These are phyloP conservation scores for Austroboletus niveus DNA, from an alignment of 1,284 basidiomycete genomes.

Conservation along the genomic window DNA sequence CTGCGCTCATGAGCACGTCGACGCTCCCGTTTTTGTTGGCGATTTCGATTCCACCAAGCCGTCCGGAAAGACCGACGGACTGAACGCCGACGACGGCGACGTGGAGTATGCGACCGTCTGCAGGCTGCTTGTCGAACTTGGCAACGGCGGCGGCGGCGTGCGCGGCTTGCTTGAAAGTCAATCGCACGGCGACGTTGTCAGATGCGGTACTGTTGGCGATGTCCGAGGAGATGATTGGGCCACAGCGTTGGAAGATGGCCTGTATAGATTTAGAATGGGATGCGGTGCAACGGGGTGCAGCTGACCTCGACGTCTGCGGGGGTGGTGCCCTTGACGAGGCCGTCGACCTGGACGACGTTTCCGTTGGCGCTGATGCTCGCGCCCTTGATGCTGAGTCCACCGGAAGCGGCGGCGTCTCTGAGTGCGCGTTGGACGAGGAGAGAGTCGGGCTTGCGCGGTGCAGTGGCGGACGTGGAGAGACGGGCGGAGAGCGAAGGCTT, in stretches of 20 bases:
- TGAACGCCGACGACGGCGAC: slow-evolving; percentile 62
- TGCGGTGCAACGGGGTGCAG: not conserved
- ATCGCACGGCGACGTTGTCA: slow-evolving; percentile 60
- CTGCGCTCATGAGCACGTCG: slow-evolving; percentile 61
- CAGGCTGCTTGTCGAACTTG: slow-evolving; percentile 77
- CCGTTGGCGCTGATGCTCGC: slow-evolving; percentile 52
- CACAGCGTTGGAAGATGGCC: slow-evolving; percentile 84
- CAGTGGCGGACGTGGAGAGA: slow-evolving; percentile 36
- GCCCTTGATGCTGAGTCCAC: slow-evolving; percentile 68
- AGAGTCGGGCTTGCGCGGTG: slow-evolving; percentile 43
- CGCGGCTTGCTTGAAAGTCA: slow-evolving; percentile 67
- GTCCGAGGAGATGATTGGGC: slow-evolving; percentile 59
- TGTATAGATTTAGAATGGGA: slow-evolving; percentile 22
- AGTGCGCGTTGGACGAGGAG: slow-evolving; percentile 54
- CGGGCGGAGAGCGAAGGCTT: slow-evolving; percentile 60
- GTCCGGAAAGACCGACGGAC: slow-evolving; percentile 31
- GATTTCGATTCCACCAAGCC: slow-evolving; percentile 52
- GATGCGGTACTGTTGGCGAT: slow-evolving; percentile 38
- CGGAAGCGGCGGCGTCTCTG: slow-evolving; percentile 44
- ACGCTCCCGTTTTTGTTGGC: slow-evolving; percentile 66
- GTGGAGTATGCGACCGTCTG: slow-evolving; percentile 73
- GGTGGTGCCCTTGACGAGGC: slow-evolving; percentile 75
- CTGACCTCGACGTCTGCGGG: slow-evolving; percentile 76
- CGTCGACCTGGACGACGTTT: slow-evolving; percentile 75
- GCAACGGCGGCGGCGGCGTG: slow-evolving; percentile 67